Conservation (phyloP, 805 yeast species). For the Myxozyma neotropica region DNA sequence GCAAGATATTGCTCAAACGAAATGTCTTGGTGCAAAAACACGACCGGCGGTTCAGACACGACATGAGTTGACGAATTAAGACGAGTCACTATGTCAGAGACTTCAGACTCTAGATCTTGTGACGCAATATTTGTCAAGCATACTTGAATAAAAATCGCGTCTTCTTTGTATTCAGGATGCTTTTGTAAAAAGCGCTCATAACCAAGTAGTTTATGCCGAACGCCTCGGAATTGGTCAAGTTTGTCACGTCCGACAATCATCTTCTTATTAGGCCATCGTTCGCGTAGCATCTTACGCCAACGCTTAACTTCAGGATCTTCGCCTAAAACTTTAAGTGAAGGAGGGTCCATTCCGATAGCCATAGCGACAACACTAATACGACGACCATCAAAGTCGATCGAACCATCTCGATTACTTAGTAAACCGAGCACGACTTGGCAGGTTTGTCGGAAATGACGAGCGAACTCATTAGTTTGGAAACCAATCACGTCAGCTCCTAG, state of each 20-base stretch:
- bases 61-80: constrained; percentile 79
- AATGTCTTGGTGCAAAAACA: constrained; percentile 82
- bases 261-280: constrained; percentile 72
- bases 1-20: constrained; percentile 90
- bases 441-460: constrained; percentile 90
- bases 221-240: constrained; percentile 82
- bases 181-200: constrained; percentile 74
- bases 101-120: constrained; percentile 68
- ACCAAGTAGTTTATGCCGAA: constrained; percentile 82
- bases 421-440: constrained; percentile 81
- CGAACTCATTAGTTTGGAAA: constrained; percentile 91
- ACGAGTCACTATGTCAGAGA: constrained; percentile 76
- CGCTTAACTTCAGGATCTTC: constrained; percentile 39
- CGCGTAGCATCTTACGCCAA: constrained; percentile 72
- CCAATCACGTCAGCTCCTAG: constrained; percentile 86
- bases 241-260: constrained; percentile 88
- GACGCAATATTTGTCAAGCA: constrained; percentile 60
- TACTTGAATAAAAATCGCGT: constrained; percentile 79
- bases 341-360: constrained; percentile 49
- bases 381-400: constrained; percentile 57
- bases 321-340: constrained; percentile 55
- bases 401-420: constrained; percentile 83
- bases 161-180: constrained; percentile 70
- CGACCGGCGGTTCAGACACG: constrained; percentile 67
- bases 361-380: constrained; percentile 43